These are phyloP conservation scores for Coniochaeta ligniaria DNA, from an alignment of 2,329 filamentous ascomycete genomes.

Conservation along the genomic window DNA sequence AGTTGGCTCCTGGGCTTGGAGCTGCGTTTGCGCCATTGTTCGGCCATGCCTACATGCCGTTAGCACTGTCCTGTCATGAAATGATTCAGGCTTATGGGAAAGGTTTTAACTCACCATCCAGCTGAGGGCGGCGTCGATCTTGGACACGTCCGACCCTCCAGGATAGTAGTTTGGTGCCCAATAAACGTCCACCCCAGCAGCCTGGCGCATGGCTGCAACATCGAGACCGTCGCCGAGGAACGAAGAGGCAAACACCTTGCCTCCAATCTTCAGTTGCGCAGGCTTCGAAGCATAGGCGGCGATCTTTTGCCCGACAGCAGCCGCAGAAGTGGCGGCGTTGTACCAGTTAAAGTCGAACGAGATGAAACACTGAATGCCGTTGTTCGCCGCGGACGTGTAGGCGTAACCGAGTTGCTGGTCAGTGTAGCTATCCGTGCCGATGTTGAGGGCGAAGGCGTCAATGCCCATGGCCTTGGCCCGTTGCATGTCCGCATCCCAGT, in stretches of 20 bases:
- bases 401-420: slow-evolving; percentile 37
- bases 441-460: slow-evolving; percentile 18
- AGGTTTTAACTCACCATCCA: slow-evolving; percentile 22
- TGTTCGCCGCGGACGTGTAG: slow-evolving; percentile 35
- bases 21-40: slow-evolving; percentile 39
- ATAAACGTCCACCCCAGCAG: slow-evolving; percentile 34
- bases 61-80: background rate
- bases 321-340: slow-evolving; percentile 8
- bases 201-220: slow-evolving; percentile 27
- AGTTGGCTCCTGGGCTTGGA: slow-evolving; percentile 25
- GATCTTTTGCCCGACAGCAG: slow-evolving; percentile 33
- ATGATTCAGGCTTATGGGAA: background rate
- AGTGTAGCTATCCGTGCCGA: slow-evolving; percentile 26
- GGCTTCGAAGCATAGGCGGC: slow-evolving; percentile 32
- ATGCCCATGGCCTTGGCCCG: slow-evolving; percentile 13
- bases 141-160: slow-evolving; percentile 23
- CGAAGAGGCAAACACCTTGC: slow-evolving; percentile 43
- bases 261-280: slow-evolving; percentile 39
- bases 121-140: slow-evolving; percentile 36
- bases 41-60: slow-evolving; percentile 26
- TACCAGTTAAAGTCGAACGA: slow-evolving; percentile 50
- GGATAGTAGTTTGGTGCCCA: slow-evolving; percentile 43
- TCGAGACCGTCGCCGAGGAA: slow-evolving; percentile 41
- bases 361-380: slow-evolving; percentile 44
- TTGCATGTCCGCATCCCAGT: slow-evolving; percentile 10